Evolutionary conservation across 768 basidiomycete species (phyloP).

Genomic region (Exsudoporus frostii): DNA sequence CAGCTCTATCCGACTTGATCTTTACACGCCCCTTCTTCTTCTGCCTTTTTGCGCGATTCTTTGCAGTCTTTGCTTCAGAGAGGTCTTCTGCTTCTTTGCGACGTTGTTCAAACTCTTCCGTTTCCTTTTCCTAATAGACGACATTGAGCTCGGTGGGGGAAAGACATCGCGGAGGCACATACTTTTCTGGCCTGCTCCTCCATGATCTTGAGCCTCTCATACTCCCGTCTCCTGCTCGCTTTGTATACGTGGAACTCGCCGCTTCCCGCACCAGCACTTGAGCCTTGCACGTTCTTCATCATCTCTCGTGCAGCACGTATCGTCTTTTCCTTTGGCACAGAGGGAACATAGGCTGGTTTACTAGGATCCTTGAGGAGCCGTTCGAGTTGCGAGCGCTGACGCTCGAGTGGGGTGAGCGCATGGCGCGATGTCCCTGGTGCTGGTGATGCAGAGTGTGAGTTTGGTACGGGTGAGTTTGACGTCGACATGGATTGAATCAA

Average conservation of each 20-base stretch:
- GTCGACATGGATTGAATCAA: conserved; percentile 25
- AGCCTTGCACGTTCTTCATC: conserved; percentile 99
- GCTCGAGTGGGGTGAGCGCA: conserved; percentile 50
- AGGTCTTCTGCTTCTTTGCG: conserved; percentile 65
- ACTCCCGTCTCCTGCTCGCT: conserved; percentile 88
- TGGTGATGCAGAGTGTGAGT: conserved; percentile 32
- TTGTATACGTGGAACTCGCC: conserved; percentile 99
- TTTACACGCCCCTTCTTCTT: conserved; percentile 84
- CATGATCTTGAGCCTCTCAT: conserved; percentile 88
- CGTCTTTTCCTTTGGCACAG: conserved; percentile 78
- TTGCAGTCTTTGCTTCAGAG: conserved; percentile 87
- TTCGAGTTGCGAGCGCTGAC: conserved; percentile 68
- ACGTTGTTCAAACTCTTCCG: conserved; percentile 71
- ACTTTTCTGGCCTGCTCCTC: conserved; percentile 82
- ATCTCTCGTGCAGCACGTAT: conserved; percentile 84
- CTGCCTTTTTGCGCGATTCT: conserved; percentile 90
- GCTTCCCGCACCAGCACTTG: conserved; percentile 93
- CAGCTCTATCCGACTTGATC: conserved; percentile 34
- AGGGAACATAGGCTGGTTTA: conserved; percentile 76
- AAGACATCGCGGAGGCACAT: conserved; percentile 17
- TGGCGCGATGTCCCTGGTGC: conserved; percentile 36
- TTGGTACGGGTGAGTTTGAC: conserved; percentile 27
- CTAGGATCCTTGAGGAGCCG: conserved; percentile 86
- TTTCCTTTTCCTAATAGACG: conserved; percentile 58
- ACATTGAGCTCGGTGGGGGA: neutral